Evolutionary conservation across 1,139 yeast genomes (phyloP).

Genomic region (Protomyces gravidus): DNA sequence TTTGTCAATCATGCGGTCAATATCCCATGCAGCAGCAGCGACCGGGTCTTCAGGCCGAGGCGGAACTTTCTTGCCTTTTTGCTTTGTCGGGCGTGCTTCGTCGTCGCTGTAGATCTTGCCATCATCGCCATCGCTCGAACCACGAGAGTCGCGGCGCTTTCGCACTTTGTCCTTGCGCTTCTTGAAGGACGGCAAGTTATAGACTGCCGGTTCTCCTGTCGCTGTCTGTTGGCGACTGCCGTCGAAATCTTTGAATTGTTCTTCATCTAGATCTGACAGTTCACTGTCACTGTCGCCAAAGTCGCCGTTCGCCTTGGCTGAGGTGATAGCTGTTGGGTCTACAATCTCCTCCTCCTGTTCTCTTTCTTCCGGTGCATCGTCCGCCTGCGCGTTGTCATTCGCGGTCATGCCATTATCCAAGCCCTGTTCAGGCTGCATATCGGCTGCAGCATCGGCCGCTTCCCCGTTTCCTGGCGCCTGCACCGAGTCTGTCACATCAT

Average conservation of each 20-base stretch:
- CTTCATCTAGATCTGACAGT: constrained; percentile 44
- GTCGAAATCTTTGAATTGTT: constrained; percentile 40
- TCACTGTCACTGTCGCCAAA: constrained; percentile 36
- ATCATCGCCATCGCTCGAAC: constrained; percentile 37
- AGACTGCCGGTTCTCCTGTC: constrained; percentile 41
- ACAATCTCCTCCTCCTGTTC: not conserved
- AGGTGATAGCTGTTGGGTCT: constrained; percentile 7
- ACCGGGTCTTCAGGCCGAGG: constrained; percentile 18
- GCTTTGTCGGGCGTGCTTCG: constrained; percentile 36
- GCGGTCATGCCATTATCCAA: not conserved
- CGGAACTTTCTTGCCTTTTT: constrained; percentile 21
- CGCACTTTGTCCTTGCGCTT: constrained; percentile 35
- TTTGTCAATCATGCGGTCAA: constrained; percentile 75
- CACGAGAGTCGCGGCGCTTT: constrained; percentile 34
- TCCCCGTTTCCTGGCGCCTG: not conserved
- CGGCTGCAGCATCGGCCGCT: not conserved
- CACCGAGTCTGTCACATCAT: not conserved
- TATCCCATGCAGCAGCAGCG: constrained; percentile 52
- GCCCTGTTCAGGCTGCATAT: not conserved
- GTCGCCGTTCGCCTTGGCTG: constrained; percentile 27
- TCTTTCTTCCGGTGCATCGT: not conserved
- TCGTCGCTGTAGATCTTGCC: constrained; percentile 32
- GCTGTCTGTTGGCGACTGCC: constrained; percentile 35
- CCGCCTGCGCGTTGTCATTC: not conserved
- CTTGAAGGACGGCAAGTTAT: constrained; percentile 44